phyloP scores from a whole-genome alignment of 441 rosid genomes.

The Daphne laureola region DNA sequence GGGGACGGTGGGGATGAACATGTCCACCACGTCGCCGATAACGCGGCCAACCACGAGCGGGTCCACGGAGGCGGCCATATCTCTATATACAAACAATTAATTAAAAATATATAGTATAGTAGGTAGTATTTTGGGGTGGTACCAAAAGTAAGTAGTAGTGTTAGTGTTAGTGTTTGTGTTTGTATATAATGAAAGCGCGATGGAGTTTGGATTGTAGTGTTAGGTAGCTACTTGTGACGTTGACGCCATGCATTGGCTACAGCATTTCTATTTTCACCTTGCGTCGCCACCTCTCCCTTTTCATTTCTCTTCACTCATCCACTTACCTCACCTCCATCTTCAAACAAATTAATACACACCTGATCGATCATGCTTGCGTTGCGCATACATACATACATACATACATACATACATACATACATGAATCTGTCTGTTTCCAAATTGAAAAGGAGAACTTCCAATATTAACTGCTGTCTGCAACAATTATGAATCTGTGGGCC shows the following conservation, averaged over 20 bases:
- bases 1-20: constrained; percentile 57
- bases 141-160: neutral
- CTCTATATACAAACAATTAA: neutral
- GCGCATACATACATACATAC: no score
- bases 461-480: no score
- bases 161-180: constrained; percentile 3
- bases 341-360: no score
- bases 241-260: constrained; percentile 63
- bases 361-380: no score
- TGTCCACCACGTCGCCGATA: constrained; percentile 81
- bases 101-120: no score
- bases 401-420: no score
- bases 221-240: constrained; percentile 37
- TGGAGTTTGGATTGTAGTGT: constrained; percentile 15
- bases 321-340: no score
- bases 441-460: no score
- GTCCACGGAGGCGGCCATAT: constrained; percentile 59
- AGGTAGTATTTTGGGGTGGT: no score
- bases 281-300: constrained; percentile 32
- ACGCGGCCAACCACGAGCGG: constrained; percentile 79
- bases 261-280: constrained; percentile 25
- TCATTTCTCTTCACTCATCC: no score
- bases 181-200: constrained; percentile 21
- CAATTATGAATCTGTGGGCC: no score
- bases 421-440: no score